Evolutionary conservation across 306 rosid species (phyloP).

Genomic region (Rubus idaeus): DNA sequence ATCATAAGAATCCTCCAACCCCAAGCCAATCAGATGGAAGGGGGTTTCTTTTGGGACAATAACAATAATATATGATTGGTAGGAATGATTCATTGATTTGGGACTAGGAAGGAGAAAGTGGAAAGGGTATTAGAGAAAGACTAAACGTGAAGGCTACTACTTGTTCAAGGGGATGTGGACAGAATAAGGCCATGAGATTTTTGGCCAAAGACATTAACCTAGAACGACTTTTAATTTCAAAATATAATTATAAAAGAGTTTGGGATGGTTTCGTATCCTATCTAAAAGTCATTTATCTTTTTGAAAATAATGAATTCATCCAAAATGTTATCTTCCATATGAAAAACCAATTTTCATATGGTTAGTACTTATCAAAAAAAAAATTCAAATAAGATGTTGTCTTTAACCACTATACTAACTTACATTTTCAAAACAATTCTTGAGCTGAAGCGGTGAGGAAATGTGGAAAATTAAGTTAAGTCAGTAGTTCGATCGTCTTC

Average conservation of each 20-base stretch:
- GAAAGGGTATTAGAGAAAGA: neutral
- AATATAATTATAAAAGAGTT: too few species aligned
- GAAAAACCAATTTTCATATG: neutral
- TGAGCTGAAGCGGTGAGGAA: too few species aligned
- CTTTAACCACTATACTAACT: too few species aligned
- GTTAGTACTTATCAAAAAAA: too few species aligned
- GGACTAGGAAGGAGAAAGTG: neutral
- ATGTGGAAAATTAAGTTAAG: too few species aligned
- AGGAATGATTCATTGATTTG: neutral
- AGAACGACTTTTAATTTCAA: neutral
- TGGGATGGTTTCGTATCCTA: too few species aligned
- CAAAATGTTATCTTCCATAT: too few species aligned
- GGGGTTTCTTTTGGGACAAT: neutral
- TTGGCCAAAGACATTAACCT: neutral
- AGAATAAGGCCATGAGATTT: conserved; percentile 4
- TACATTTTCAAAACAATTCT: too few species aligned
- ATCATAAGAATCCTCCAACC: neutral
- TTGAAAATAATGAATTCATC: too few species aligned
- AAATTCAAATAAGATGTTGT: too few species aligned
- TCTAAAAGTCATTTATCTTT: too few species aligned
- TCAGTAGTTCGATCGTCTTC: too few species aligned
- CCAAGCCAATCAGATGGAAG: neutral
- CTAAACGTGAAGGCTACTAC: conserved; percentile 1
- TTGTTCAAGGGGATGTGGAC: conserved; percentile 17
- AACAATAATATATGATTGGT: neutral